Percentiles rank a stretch among this genome's conserved stretches.
Conservation (phyloP, 129 eudicot species). For the Tanacetum coccineum region DNA sequence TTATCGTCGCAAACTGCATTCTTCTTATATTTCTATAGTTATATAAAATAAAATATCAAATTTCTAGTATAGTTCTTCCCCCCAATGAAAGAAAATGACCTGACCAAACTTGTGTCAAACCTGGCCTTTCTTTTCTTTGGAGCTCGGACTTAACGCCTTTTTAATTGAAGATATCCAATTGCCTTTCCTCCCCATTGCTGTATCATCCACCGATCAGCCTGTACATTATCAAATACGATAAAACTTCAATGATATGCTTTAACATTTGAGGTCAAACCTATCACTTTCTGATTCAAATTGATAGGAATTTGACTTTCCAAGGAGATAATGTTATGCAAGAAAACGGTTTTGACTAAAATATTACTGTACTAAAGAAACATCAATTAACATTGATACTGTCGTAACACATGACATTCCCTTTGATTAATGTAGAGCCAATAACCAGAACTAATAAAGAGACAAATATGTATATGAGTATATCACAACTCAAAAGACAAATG, state of each 20-base stretch:
- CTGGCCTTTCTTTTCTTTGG: conserved; percentile 67
- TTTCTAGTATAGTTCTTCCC: not conserved
- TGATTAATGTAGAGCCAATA: conserved; percentile 5
- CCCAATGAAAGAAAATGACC: not conserved
- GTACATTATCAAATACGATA: conserved; percentile 11
- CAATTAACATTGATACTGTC: conserved; percentile 5
- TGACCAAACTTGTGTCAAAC: conserved; percentile 26
- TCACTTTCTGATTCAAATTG: not conserved
- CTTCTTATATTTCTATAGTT: conserved; percentile 30
- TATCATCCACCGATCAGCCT: conserved; percentile 43
- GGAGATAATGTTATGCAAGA: conserved; percentile 5
- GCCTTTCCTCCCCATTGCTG: conserved; percentile 71
- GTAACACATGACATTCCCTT: conserved; percentile 1
- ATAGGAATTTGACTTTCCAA: not conserved
- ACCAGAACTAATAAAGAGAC: conserved; percentile 4
- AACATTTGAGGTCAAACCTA: conserved; percentile 11
- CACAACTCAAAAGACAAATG: not conserved
- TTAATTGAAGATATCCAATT: conserved; percentile 82
- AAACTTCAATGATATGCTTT: not conserved
- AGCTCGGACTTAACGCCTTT: conserved; percentile 70
- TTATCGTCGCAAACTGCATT: no score
- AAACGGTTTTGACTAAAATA: not conserved
- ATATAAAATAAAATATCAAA: not conserved
- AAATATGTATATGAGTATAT: not conserved
- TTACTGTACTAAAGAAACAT: conserved; percentile 7